Base-by-base conservation (phyloP, 768 basidiomycete species). In the Lentinula aciculospora region DNA sequence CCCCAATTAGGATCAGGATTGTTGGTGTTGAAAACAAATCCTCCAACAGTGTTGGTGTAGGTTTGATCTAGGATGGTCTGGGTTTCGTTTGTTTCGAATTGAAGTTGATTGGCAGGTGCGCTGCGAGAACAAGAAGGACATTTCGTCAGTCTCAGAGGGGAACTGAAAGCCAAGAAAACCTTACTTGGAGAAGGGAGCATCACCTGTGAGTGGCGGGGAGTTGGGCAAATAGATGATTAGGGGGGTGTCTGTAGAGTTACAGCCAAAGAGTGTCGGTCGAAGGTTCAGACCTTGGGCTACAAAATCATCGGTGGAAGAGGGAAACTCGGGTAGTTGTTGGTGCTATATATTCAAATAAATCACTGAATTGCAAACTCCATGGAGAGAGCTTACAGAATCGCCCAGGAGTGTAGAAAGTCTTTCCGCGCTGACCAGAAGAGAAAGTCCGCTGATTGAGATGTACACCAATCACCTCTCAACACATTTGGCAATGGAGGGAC, bases 261-360 rank as follows among this genome's bases (percentile, higher is more conserved):
- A 92, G 3, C 91, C 92, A 71, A 91, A 92, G 73, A 93, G 90
- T 0, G 87, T 88, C 2, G 89, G 82, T 27, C 85, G 81, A 42
- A 71, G 72, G 64, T 85, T 89, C 1, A 89, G 76, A 34, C 88
- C 86, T 4, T 78, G 79, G 1, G 71, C 67, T 37, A 86, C 65
- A 67, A 88, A 90, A 10, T 75, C 76, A 3, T 74, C 74, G 0
- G 74, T 63, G 8, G 73, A 76, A 6, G 71, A 64, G 15, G 88
- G 88, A 31, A 88, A 80, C 3, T 85, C 83, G 2, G 88, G 88
- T 65, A 89, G 83, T 51, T 68, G 69, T 61, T 85, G 82, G 64
- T 87, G 85, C 44, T 57, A 19, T 2, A 73, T 62, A 44, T 69
- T 72, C 27, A 81, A 71, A 40, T 76, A 64, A 45, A 19, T 31